These are phyloP conservation scores for Monilinia fructigena DNA, from an alignment of 2,329 filamentous ascomycete species.

Conservation along the genomic window DNA sequence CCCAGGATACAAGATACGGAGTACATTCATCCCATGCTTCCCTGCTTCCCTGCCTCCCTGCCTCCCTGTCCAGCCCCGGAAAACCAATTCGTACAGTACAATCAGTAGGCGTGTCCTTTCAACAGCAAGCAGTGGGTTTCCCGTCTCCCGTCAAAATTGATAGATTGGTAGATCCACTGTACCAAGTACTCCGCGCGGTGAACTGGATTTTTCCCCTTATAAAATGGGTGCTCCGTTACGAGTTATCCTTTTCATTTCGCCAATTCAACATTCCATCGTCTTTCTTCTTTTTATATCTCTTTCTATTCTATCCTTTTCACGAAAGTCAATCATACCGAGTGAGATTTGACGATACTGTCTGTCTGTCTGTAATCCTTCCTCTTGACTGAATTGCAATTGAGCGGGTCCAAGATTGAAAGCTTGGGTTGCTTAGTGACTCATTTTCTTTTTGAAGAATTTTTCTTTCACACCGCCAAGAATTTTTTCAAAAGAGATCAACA, in stretches of 20 bases:
- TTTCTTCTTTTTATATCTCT: conserved; percentile 3
- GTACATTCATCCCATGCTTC: no score
- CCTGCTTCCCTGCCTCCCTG: background rate
- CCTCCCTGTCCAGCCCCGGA: background rate
- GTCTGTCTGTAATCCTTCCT: no score
- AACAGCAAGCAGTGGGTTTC: background rate
- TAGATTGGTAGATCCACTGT: conserved; percentile 13
- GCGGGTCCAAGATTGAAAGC: conserved; percentile 19
- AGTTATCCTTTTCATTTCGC: conserved; percentile 47
- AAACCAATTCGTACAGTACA: background rate
- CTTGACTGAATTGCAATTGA: background rate
- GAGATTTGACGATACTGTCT: background rate
- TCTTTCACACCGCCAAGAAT: conserved; percentile 7
- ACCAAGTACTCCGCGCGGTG: background rate
- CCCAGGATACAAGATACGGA: conserved; percentile 20
- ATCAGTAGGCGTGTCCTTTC: background rate
- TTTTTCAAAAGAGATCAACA: background rate
- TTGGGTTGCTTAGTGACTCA: conserved; percentile 12
- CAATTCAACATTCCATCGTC: conserved; percentile 33
- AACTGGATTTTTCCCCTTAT: conserved; percentile 48
- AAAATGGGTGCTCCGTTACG: conserved; percentile 47
- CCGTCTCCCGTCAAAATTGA: background rate
- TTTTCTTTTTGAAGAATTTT: conserved; percentile 12
- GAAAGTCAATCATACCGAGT: background rate
- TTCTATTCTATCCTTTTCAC: background rate